phyloP scores from a whole-genome alignment of 306 rosid species.

The Prunus dulcis region DNA sequence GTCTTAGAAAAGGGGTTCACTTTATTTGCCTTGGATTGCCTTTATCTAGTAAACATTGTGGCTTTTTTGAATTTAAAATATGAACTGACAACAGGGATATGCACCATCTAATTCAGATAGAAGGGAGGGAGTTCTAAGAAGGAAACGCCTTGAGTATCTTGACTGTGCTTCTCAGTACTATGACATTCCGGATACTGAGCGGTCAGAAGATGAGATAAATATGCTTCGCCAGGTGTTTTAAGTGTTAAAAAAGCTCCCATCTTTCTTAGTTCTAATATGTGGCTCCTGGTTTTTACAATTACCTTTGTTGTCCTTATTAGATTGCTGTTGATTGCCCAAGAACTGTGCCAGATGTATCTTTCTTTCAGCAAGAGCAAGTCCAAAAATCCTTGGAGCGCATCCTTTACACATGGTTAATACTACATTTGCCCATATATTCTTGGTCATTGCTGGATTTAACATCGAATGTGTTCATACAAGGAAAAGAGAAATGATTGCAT shows the following conservation, averaged over 20 bases:
- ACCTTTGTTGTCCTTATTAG: constrained; percentile 31
- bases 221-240: constrained; percentile 93
- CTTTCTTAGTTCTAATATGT: constrained; percentile 12
- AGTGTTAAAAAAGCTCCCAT: constrained; percentile 5
- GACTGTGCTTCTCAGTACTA: constrained; percentile 84
- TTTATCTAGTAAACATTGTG: constrained; percentile 17
- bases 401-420: constrained; percentile 76
- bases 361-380: constrained; percentile 83
- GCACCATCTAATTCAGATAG: constrained; percentile 99
- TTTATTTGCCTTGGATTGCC: constrained; percentile 22
- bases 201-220: constrained; percentile 92
- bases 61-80: constrained; percentile 60
- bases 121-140: constrained; percentile 88
- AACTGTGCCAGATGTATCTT: constrained; percentile 89
- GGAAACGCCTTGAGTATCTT: constrained; percentile 95
- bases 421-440: not conserved
- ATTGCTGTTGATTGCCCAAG: constrained; percentile 93
- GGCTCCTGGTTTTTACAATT: constrained; percentile 25
- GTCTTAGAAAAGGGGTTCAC: constrained; percentile 9
- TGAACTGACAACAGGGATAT: constrained; percentile 95
- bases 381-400: constrained; percentile 93
- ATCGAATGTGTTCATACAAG: not conserved
- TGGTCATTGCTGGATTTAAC: not conserved
- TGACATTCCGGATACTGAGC: constrained; percentile 82
- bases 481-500: not conserved